Conservation (phyloP, 176 grass and related monocot species). For the Alopecurus myosuroides region DNA sequence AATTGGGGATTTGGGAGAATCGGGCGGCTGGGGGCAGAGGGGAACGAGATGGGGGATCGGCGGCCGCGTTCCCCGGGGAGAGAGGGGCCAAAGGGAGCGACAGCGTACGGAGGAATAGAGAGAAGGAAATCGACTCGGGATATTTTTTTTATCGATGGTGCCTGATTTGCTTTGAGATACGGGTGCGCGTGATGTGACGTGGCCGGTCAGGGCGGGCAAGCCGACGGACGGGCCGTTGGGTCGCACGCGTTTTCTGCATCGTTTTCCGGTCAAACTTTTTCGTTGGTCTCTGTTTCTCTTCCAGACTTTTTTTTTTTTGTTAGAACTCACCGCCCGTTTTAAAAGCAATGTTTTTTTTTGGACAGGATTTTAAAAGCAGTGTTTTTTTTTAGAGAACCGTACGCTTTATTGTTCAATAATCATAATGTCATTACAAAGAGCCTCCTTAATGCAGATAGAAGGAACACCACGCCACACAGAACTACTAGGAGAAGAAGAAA, state of each 20-base stretch:
- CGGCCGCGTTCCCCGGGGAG: conserved; percentile 32
- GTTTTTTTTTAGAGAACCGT: no score
- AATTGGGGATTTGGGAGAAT: conserved; percentile 2
- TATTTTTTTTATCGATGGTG: background rate
- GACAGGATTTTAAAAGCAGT: no score
- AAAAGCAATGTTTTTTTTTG: no score
- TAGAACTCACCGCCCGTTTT: no score
- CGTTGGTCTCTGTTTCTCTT: no score
- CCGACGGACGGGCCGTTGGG: background rate
- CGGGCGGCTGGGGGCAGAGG: background rate
- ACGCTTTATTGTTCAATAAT: no score
- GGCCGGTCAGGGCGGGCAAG: background rate
- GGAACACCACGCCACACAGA: no score
- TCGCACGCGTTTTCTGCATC: background rate
- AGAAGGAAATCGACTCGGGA: background rate
- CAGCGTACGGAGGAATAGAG: background rate
- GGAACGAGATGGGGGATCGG: conserved; percentile 24
- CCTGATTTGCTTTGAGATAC: conserved; percentile 10
- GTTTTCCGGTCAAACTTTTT: background rate
- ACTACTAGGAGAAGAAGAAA: no score
- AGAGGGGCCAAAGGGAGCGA: background rate
- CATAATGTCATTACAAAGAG: no score
- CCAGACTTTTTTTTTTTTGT: no score
- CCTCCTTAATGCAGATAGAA: no score
- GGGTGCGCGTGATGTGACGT: background rate